phyloP scores from a whole-genome alignment of 306 rosid species.

The Dalbergia cultrata region DNA sequence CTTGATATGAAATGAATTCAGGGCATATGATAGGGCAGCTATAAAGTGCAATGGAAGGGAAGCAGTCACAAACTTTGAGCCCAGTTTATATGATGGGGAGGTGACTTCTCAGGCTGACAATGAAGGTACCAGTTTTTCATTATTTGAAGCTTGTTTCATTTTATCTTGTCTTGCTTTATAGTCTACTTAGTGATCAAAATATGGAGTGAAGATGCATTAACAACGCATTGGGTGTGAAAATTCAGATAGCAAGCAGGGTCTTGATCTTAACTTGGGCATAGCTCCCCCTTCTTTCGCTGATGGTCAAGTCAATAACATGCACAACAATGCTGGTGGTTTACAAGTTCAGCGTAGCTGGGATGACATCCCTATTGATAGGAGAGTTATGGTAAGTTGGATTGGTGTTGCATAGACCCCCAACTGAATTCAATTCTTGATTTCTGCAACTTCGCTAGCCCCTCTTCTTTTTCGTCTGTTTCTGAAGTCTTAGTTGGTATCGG shows the following conservation, averaged over 20 bases:
- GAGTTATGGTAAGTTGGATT: conserved; percentile 62
- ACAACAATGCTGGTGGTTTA: conserved; percentile 42
- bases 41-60: conserved; percentile 86
- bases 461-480: conserved; percentile 7
- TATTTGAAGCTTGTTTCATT: background rate
- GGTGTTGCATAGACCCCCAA: background rate
- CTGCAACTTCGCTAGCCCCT: background rate
- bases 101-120: conserved; percentile 59
- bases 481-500: background rate
- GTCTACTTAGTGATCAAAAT: background rate
- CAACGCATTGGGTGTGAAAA: background rate
- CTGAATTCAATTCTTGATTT: conserved; percentile 4
- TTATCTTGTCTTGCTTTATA: background rate
- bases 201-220: background rate
- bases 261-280: conserved; percentile 88
- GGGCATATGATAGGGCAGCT: conserved; percentile 97
- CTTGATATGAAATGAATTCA: conserved; percentile 49
- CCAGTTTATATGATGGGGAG: conserved; percentile 68
- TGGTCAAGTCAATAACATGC: conserved; percentile 51
- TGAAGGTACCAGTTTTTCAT: conserved; percentile 57
- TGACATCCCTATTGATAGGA: conserved; percentile 54
- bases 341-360: conserved; percentile 59
- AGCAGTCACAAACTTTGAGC: conserved; percentile 89
- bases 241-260: conserved; percentile 65
- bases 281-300: conserved; percentile 68